Evolutionary conservation across 345 rosid species (phyloP).

Genomic region (Melastoma malabathricum): DNA sequence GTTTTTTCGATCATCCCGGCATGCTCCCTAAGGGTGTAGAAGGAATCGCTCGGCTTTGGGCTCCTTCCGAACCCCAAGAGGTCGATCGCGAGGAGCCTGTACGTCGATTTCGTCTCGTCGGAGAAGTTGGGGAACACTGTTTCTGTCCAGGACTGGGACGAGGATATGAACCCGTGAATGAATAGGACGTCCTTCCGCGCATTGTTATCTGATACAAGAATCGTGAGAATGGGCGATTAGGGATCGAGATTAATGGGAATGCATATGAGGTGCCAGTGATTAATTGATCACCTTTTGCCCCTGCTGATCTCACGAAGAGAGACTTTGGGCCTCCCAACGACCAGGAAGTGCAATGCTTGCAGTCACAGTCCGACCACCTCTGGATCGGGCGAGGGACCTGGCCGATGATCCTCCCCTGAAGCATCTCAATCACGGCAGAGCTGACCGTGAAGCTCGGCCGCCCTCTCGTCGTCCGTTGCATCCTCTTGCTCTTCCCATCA

Average conservation of each 20-base stretch:
- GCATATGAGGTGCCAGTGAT: too few species aligned
- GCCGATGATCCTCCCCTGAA: slow-evolving; percentile 22
- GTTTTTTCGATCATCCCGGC: slow-evolving; percentile 54
- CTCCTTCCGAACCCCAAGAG: slow-evolving; percentile 74
- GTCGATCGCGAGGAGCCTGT: slow-evolving; percentile 49
- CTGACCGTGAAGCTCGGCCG: slow-evolving; percentile 37
- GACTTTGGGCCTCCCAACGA: slow-evolving; percentile 32
- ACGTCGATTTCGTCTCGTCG: slow-evolving; percentile 12
- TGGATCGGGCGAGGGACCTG: too few species aligned
- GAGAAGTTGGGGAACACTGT: slow-evolving; percentile 34
- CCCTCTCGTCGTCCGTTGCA: neutral
- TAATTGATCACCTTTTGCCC: slow-evolving; percentile 30
- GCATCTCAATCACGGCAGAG: slow-evolving; percentile 63
- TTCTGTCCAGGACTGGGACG: slow-evolving; percentile 26
- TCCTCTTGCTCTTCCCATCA: neutral
- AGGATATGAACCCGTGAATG: slow-evolving; percentile 44
- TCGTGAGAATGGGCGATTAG: neutral
- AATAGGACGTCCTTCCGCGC: slow-evolving; percentile 49
- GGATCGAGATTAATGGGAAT: neutral
- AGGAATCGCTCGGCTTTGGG: slow-evolving; percentile 53
- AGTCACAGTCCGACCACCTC: slow-evolving; percentile 87
- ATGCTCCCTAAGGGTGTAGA: slow-evolving; percentile 52
- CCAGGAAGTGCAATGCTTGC: slow-evolving; percentile 70
- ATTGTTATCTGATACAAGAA: slow-evolving; percentile 3
- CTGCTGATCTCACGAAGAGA: slow-evolving; percentile 67